Evolutionary conservation across 257 asterid species (phyloP), one percentile per base, ranked within the genome.

Genomic region (Paraleonurus japonicus): DNA sequence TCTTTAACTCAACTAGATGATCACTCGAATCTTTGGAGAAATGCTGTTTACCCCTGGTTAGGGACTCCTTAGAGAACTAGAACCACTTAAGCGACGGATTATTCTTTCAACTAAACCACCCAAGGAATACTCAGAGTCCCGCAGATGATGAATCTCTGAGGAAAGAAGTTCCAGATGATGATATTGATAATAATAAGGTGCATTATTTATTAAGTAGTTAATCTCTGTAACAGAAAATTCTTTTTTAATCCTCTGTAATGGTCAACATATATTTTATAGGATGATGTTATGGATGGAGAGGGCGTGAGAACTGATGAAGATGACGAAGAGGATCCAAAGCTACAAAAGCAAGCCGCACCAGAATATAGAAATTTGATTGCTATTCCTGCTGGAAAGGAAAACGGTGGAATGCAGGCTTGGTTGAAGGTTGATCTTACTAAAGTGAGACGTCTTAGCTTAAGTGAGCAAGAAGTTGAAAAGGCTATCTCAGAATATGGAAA

Each of bases 71-170:
- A 75, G 61, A 63, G 86, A 88, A 65, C 80, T 92, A 8, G 87
- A 83, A 71, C 81, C 79, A 19, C 81, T 92, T 70, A 89, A 85
- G 78, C 75, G 69, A 61, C 73, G 72, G 73, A 63, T 87, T 59
- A 65, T 89, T 51, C 81, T 89, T 71, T 92, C 98, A 69, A 88
- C 96, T 37, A 88, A 89, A 74, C 94, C 93, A 61, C 98, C 98
- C 6, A 86, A 89, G 75, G 92, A 86, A 59, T 85, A 80, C 78
- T 72, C 83, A n/a, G 80, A 70, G 8, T 70, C 75, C 73, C 10
- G 65, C 71, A 77, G 57, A 84, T 13, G 51, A 72, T 26, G 82
- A 62, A 67, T 72, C 78, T 27, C 76, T 76, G 88, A 82, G 86
- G 51, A 80, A 41, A 63, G 92, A 88, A 76, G 22, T 84, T 48